A percentile compares a stretch with the other conserved stretches of the same genome.
Evolutionary conservation across 2,329 filamentous ascomycete genomes (phyloP).

Genomic region (Ascochyta lentis): DNA sequence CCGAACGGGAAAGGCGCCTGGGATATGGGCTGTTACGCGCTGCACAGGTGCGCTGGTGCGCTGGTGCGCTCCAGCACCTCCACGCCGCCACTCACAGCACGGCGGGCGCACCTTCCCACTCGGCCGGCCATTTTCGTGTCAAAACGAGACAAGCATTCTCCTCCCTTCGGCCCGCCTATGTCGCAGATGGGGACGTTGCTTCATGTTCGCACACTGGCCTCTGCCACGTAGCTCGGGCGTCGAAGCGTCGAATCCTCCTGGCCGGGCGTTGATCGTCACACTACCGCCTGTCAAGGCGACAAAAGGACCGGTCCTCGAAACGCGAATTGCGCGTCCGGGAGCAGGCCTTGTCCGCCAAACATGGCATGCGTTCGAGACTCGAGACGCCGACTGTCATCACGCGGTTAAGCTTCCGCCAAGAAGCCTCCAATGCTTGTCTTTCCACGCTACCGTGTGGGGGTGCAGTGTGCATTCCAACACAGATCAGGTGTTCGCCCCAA

Average conservation of each 20-base stretch:
- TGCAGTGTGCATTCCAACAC: constrained; percentile 10
- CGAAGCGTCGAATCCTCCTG: background rate
- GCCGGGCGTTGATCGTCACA: background rate
- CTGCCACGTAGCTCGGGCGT: constrained; percentile 3
- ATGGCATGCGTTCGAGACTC: constrained; percentile 6
- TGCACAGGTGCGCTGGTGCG: background rate
- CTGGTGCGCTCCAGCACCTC: background rate
- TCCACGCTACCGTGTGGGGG: constrained; percentile 9
- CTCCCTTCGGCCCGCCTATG: background rate
- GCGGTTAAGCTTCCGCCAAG: constrained; percentile 40
- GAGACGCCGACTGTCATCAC: constrained; percentile 4
- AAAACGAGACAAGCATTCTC: constrained; percentile 3
- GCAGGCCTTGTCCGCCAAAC: constrained; percentile 1
- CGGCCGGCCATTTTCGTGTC: background rate
- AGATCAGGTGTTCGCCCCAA: constrained; percentile 16
- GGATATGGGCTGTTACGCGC: constrained; percentile 2
- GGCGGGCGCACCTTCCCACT: background rate
- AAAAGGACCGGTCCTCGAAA: constrained; percentile 9
- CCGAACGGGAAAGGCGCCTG: constrained; percentile 15
- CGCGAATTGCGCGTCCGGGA: constrained; percentile 7
- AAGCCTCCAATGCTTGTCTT: constrained; percentile 30
- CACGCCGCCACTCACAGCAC: constrained; percentile 3
- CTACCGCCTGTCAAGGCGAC: constrained; percentile 6
- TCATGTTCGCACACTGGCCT: constrained; percentile 5
- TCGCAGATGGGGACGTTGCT: background rate